Evolutionary conservation across 331 rosid genomes (phyloP).

Genomic region (Quercus lobata): DNA sequence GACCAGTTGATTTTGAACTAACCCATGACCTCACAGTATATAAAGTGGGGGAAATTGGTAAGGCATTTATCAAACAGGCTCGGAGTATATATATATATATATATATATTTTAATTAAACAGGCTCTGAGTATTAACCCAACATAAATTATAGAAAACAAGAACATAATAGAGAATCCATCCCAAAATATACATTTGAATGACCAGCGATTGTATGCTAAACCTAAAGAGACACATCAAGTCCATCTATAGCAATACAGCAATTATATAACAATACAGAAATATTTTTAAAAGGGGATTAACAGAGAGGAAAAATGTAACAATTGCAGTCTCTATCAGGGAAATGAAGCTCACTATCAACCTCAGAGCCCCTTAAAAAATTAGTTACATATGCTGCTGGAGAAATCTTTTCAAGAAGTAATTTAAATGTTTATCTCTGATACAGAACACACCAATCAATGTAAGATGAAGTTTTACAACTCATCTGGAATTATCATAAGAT

Average conservation of each 20-base stretch:
- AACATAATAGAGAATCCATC: background rate
- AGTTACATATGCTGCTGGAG: too few species aligned
- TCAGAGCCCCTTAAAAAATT: too few species aligned
- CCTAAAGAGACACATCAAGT: slow-evolving; percentile 2
- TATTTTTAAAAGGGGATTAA: background rate
- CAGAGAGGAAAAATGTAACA: background rate
- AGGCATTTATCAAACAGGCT: background rate
- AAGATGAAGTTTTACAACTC: too few species aligned
- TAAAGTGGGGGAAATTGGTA: background rate
- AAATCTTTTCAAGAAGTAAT: too few species aligned
- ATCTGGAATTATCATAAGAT: too few species aligned
- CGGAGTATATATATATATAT: too few species aligned
- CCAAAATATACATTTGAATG: background rate
- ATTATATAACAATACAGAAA: background rate
- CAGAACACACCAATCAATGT: too few species aligned
- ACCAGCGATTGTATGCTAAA: background rate
- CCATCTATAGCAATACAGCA: background rate
- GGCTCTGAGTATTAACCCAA: background rate
- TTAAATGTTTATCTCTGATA: too few species aligned
- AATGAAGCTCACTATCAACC: background rate
- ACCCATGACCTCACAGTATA: background rate
- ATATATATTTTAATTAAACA: too few species aligned
- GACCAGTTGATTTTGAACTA: background rate
- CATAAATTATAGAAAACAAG: background rate
- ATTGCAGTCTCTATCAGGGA: background rate